Conservation (phyloP, 225 moss, liverwort and hornwort genomes). For the Straminergon stramineum region DNA sequence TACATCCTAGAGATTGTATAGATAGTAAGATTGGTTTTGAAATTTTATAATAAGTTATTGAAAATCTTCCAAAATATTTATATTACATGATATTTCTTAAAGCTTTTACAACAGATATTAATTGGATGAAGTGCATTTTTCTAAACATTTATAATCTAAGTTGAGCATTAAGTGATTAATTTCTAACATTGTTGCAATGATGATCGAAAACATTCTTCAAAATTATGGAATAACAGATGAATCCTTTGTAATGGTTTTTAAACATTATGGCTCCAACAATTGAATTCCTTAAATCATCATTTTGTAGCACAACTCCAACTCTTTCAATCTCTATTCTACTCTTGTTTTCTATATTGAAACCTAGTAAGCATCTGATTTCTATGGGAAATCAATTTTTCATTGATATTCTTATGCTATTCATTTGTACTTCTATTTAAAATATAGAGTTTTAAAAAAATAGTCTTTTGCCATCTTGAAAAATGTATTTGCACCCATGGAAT, state of each 20-base stretch:
- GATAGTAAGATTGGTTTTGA: neutral
- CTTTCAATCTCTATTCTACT: fast-evolving
- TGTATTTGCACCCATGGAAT: too few relatives aligned
- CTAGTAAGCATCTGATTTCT: fast-evolving
- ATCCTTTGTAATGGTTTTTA: neutral
- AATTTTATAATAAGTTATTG: neutral
- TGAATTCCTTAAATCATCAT: neutral
- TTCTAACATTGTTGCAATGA: neutral
- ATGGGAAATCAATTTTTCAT: too few relatives aligned
- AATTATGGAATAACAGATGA: neutral
- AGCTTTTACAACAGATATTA: neutral
- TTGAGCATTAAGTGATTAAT: neutral
- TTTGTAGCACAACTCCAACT: neutral
- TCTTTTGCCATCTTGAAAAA: too few relatives aligned
- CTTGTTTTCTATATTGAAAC: neutral
- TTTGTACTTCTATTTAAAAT: neutral
- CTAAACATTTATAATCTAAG: neutral
- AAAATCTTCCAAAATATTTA: neutral
- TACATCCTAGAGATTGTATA: fast-evolving
- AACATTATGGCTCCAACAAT: fast-evolving
- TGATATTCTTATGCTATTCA: fast-evolving
- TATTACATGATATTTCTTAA: too few relatives aligned
- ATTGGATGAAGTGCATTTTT: neutral
- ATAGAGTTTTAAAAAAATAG: too few relatives aligned
- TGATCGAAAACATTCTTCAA: fast-evolving